Evolutionary conservation across 192 early-diverging fungal genomes (phyloP).

Genomic region (Backusella luteola): DNA sequence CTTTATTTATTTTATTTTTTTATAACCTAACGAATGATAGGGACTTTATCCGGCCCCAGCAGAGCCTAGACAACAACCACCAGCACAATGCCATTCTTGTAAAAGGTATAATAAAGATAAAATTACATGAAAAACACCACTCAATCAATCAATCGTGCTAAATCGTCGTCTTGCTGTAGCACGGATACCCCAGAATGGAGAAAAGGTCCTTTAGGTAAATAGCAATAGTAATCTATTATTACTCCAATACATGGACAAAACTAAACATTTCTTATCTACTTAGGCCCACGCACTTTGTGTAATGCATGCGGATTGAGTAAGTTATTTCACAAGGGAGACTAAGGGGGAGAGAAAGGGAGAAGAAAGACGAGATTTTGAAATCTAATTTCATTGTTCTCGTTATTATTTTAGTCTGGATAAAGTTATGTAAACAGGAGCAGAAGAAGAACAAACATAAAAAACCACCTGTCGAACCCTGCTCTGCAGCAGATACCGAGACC

Average conservation of each 20-base stretch:
- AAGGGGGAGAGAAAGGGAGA: not conserved
- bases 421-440: conserved; percentile 5
- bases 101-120: not conserved
- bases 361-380: not conserved
- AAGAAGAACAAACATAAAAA: not conserved
- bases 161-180: not conserved
- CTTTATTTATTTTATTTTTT: not conserved
- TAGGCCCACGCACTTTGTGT: conserved; percentile 20
- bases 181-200: conserved; percentile 20
- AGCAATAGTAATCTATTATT: not conserved
- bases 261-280: not conserved
- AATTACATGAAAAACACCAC: not conserved
- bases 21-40: not conserved
- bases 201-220: conserved; percentile 20
- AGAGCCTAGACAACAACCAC: not conserved
- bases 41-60: not conserved
- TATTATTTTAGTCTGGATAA: conserved; percentile 14
- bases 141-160: not conserved
- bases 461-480: not conserved
- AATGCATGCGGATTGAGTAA: conserved; percentile 27
- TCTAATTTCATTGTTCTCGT: conserved; percentile 9
- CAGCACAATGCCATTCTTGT: conserved; percentile 18
- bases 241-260: too few species aligned
- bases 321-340: not conserved
- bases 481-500: not conserved